Conservation (phyloP, 169 alveolate species). For the Cyclospora cayetanensis region DNA sequence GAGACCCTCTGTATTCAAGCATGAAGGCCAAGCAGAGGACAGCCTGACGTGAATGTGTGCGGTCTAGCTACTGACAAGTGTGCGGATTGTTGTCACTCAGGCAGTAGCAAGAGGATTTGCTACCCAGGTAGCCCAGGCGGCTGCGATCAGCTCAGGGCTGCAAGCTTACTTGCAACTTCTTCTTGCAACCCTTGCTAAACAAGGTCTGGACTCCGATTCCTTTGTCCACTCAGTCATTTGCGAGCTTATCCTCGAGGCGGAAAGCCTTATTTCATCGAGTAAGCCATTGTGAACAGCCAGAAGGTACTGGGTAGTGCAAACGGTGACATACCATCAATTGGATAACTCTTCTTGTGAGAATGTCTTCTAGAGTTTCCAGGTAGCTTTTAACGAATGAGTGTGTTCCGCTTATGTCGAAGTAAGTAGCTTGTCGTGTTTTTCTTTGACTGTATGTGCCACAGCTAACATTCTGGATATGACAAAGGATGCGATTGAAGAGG, state of each 20-base stretch:
- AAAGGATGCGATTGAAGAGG: slow-evolving; percentile 41
- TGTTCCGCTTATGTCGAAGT: no score
- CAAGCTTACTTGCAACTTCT: not conserved
- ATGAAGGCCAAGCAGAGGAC: no score
- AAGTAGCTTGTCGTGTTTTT: not conserved
- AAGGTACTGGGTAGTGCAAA: no score
- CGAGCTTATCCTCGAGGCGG: not conserved
- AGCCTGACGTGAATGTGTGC: no score
- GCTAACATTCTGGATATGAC: slow-evolving; percentile 1
- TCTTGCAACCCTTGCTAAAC: not conserved
- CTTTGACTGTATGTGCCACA: not conserved
- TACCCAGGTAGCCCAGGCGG: not conserved
- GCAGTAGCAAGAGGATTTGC: not conserved
- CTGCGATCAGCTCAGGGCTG: not conserved
- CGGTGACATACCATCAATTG: no score
- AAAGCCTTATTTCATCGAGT: not conserved
- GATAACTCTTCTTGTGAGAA: no score
- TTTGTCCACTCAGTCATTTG: not conserved
- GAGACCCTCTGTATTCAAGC: no score
- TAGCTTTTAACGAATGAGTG: no score
- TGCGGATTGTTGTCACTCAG: not conserved
- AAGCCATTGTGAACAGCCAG: no score
- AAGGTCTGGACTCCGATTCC: not conserved
- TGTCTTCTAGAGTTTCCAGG: no score
- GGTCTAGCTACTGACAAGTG: not conserved